Conservation (phyloP, 2,329 filamentous ascomycete species). For the Colletotrichum musae region DNA sequence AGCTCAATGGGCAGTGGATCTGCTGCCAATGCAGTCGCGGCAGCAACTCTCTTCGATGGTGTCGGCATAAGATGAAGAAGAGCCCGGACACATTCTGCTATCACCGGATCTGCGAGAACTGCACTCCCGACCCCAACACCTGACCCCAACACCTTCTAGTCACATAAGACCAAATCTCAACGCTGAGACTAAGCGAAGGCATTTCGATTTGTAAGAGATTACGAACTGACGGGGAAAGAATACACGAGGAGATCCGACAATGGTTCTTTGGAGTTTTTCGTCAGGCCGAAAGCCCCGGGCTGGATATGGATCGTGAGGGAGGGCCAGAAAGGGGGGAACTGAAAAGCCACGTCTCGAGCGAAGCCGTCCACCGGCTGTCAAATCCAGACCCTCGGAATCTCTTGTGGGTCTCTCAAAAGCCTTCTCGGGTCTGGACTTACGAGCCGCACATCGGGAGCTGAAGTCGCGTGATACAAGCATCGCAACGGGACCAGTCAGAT, state of each 20-base stretch:
- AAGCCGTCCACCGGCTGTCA: constrained; percentile 16
- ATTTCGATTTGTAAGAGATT: not conserved
- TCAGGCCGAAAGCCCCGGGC: not conserved
- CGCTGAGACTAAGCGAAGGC: too few relatives aligned
- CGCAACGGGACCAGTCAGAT: not conserved
- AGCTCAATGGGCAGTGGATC: constrained; percentile 63
- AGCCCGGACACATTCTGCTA: constrained; percentile 67
- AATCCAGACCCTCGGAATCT: constrained; percentile 3
- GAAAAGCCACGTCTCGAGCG: not conserved
- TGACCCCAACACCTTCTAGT: not conserved
- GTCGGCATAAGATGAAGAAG: constrained; percentile 60
- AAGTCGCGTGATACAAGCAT: constrained; percentile 15
- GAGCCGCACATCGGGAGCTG: not conserved
- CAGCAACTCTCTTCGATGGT: constrained; percentile 61
- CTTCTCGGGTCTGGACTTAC: constrained; percentile 8
- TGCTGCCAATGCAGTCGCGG: constrained; percentile 65
- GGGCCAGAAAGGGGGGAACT: not conserved
- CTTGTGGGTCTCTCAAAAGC: not conserved
- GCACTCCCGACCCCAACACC: constrained; percentile 51
- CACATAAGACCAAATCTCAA: too few relatives aligned
- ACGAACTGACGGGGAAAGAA: not conserved
- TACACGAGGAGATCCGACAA: constrained; percentile 2
- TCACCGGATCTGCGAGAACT: constrained; percentile 63
- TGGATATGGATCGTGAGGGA: too few relatives aligned
- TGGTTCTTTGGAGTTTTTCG: constrained; percentile 7